Evolutionary conservation across 2,329 filamentous ascomycete genomes (phyloP).

Genomic region (Phaeosphaeriaceae sp.): DNA sequence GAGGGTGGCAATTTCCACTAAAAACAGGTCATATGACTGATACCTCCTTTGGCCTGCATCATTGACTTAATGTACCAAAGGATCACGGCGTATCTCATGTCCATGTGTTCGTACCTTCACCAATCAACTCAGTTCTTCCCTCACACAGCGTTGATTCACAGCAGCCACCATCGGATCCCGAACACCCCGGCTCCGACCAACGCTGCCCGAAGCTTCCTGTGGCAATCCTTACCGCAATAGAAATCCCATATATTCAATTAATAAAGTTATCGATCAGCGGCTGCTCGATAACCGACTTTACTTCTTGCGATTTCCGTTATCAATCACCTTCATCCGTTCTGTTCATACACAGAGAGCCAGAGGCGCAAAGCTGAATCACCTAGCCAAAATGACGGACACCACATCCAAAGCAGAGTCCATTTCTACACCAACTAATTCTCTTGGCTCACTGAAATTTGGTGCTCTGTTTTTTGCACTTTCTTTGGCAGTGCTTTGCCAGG

Average conservation of each 20-base stretch:
- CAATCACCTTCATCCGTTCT: background rate
- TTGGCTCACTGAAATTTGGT: background rate
- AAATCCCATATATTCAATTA: no score
- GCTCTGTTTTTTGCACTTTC: background rate
- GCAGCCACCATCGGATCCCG: no score
- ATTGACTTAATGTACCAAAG: background rate
- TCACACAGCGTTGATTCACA: no score
- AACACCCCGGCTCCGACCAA: no score
- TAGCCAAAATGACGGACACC: background rate
- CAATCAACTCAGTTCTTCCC: no score
- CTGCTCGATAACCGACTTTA: background rate
- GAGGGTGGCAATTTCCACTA: background rate
- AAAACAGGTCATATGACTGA: background rate
- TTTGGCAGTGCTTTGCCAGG: constrained; percentile 1
- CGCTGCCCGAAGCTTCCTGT: no score
- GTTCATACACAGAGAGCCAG: background rate
- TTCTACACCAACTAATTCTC: background rate
- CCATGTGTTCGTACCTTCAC: no score
- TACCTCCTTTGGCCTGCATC: background rate
- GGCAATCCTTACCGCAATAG: no score
- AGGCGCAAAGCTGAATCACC: background rate
- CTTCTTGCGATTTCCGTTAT: background rate
- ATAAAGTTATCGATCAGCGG: background rate
- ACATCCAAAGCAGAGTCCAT: background rate
- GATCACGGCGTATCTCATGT: no score